Evolutionary conservation across 2,329 filamentous ascomycete species (phyloP).

Genomic region (Fonsecaea erecta): DNA sequence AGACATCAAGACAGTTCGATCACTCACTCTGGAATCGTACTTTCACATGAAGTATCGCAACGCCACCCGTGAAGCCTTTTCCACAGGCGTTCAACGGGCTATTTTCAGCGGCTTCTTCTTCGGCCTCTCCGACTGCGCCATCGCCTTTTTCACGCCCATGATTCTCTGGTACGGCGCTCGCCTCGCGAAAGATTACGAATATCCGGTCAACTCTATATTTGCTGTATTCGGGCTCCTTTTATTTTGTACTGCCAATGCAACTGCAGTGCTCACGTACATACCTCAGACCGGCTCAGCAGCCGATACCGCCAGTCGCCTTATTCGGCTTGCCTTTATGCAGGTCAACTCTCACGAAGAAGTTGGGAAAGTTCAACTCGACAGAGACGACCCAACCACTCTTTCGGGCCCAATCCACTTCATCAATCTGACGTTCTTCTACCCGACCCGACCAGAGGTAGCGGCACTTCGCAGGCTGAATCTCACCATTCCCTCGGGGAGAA

Average conservation of each 20-base stretch:
- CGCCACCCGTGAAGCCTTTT: slow-evolving; percentile 59
- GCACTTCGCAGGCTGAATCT: slow-evolving; percentile 72
- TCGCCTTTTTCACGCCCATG: slow-evolving; percentile 73
- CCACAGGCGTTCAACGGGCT: slow-evolving; percentile 68
- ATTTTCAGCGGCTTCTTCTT: slow-evolving; percentile 71
- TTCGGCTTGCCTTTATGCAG: slow-evolving; percentile 65
- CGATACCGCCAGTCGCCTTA: slow-evolving; percentile 72
- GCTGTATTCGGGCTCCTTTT: slow-evolving; percentile 80
- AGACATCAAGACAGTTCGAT: slow-evolving; percentile 78
- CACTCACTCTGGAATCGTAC: slow-evolving; percentile 72
- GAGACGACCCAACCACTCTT: slow-evolving; percentile 38
- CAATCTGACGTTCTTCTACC: slow-evolving; percentile 73
- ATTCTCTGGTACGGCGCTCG: slow-evolving; percentile 82
- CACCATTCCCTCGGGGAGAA: slow-evolving; percentile 64
- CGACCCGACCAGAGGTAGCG: slow-evolving; percentile 55
- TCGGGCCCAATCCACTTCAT: slow-evolving; percentile 62
- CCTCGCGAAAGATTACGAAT: slow-evolving; percentile 60
- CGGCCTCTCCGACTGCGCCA: slow-evolving; percentile 75
- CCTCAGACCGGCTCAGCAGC: slow-evolving; percentile 79
- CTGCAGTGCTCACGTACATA: slow-evolving; percentile 71
- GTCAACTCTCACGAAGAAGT: slow-evolving; percentile 62
- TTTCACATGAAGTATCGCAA: slow-evolving; percentile 68
- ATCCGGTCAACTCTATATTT: slow-evolving; percentile 64
- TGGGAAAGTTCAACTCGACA: slow-evolving; percentile 51
- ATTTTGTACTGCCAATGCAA: slow-evolving; percentile 77